Evolutionary conservation across 2,329 filamentous ascomycete species (phyloP), one percentile per base, ranked within the genome.

Genomic region (Pestalotiopsis sp.): DNA sequence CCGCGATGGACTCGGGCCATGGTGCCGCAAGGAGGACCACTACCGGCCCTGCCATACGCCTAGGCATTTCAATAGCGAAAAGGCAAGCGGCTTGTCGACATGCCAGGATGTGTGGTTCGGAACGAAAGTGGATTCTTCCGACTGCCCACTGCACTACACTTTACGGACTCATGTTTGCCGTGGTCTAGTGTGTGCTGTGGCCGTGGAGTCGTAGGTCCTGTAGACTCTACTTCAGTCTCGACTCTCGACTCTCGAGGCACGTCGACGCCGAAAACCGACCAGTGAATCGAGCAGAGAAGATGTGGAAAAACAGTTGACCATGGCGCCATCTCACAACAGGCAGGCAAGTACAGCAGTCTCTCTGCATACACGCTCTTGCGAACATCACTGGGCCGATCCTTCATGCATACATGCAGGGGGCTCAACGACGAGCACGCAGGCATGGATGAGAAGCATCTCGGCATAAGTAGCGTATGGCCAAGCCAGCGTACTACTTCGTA

Each of bases 391-490:
- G 57, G 57, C 57, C 23, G 52, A 59, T 59, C 57, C 57, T 59
- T 59, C 14, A 59, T 59, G 57, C 57, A 59, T 59, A 36, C 13
- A 59, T 23, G 57, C 57, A 59, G 57, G 57, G 20, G 57, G n/a
- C 14, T 9, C 23, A n/a, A 25, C 11, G 27, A 59, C 13, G 23
- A 59, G 25, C 57, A 14, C 6, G 14, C 27, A 59, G 20, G 23
- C 13, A 59, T 59, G 23, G 57, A 17, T 23, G 11, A 52, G 45
- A n/a, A 52, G 45, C 45, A 17, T n/a, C 17, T 9, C 45, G 20
- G 45, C 45, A 52, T 20, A 14, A 20, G 20, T 9, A n/a, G 20
- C n/a, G 17, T 9, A 52, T n/a, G 17, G 45, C 45, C 17, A 17
- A 6, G 45, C 17, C 7, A 9, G n/a, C 17, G 45, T 36, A 36